These are phyloP conservation scores for Solanum medicagineum DNA, from an alignment of 257 asterid genomes.

Conservation along the genomic window DNA sequence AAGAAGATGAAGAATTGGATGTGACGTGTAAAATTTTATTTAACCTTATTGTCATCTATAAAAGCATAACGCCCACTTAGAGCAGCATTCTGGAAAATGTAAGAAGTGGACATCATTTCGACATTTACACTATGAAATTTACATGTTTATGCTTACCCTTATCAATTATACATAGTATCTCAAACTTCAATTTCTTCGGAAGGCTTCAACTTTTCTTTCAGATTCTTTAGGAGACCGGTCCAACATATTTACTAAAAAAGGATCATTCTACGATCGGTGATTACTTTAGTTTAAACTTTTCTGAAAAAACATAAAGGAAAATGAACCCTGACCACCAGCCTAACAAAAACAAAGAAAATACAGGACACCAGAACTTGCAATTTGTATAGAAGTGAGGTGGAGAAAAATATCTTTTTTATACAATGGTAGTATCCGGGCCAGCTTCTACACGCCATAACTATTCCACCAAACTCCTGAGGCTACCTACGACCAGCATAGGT, in stretches of 20 bases:
- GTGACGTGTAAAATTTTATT: neutral
- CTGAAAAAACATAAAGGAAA: neutral
- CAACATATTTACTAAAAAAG: neutral
- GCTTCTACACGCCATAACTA: neutral
- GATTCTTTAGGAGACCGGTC: neutral
- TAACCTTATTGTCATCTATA: neutral
- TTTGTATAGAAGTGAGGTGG: neutral
- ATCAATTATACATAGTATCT: neutral
- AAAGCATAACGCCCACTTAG: neutral
- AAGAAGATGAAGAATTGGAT: neutral
- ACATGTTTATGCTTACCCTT: neutral
- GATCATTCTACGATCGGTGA: neutral
- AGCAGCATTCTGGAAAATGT: neutral
- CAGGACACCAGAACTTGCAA: neutral
- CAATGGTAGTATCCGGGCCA: neutral
- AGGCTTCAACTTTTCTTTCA: neutral
- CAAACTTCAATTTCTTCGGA: neutral
- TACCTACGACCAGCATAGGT: neutral
- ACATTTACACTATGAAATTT: neutral
- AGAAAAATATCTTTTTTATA: neutral
- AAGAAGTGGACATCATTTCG: neutral
- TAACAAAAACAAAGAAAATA: neutral
- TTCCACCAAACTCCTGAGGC: neutral
- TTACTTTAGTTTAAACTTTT: neutral
- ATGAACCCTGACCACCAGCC: neutral